These are phyloP conservation scores for Linnemannia elongata DNA, from an alignment of 192 early-diverging fungal genomes.

Conservation along the genomic window DNA sequence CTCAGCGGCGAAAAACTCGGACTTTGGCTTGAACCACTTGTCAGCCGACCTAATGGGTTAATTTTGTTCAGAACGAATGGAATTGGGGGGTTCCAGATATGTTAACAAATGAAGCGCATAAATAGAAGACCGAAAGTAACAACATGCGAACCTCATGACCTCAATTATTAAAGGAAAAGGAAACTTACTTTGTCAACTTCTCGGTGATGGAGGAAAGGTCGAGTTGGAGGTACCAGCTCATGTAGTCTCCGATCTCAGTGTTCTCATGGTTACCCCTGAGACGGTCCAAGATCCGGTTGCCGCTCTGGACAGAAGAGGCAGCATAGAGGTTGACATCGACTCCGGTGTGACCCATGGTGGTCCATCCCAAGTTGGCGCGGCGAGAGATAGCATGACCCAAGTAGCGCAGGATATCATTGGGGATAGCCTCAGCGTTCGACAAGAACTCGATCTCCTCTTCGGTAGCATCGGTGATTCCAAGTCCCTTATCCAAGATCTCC, in stretches of 20 bases:
- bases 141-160: not conserved
- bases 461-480: conserved; percentile 81
- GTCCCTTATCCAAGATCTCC: conserved; percentile 72
- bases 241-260: conserved; percentile 72
- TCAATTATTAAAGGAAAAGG: too few relatives aligned
- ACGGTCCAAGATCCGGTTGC: conserved; percentile 22
- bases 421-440: conserved; percentile 15
- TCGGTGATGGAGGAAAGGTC: conserved; percentile 63
- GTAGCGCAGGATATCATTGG: conserved; percentile 22
- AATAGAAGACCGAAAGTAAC: not conserved
- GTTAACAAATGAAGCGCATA: not conserved
- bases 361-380: conserved; percentile 64
- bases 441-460: conserved; percentile 71
- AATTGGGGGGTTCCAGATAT: not conserved
- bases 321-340: conserved; percentile 94
- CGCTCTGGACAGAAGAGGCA: conserved; percentile 51
- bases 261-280: conserved; percentile 78
- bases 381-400: conserved; percentile 21
- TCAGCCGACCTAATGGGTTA: conserved; percentile 18
- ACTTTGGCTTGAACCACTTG: conserved; percentile 45
- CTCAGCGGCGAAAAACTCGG: not conserved
- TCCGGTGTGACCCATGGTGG: conserved; percentile 94
- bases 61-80: not conserved
- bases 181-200: conserved; percentile 53
- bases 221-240: conserved; percentile 67